phyloP scores from a whole-genome alignment of 78 protist genomes.

The Polysphondylium violaceum region DNA sequence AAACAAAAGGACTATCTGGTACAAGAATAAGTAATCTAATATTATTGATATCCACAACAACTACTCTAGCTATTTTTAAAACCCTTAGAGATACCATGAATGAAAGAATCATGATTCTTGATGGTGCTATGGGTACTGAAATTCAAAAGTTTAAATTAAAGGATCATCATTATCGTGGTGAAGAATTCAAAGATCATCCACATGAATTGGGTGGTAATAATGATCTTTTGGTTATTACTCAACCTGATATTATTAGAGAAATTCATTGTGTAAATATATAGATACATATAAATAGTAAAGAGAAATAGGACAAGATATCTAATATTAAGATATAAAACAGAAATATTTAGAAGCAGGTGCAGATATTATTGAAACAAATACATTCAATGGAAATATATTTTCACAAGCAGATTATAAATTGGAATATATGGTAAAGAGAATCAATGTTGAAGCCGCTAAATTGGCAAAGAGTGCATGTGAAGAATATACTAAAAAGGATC shows the following conservation, averaged over 20 bases:
- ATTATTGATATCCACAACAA: no score
- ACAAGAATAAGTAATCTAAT: no score
- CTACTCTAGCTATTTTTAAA: constrained; percentile 17
- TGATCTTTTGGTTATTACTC: constrained; percentile 96
- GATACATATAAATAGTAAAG: not conserved
- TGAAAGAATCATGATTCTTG: constrained; percentile 93
- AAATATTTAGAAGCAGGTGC: constrained; percentile 98
- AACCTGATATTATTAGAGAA: constrained; percentile 92
- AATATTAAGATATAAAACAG: not conserved
- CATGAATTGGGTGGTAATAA: constrained; percentile 97
- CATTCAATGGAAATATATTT: constrained; percentile 93
- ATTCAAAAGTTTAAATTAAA: constrained; percentile 91
- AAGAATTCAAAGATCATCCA: constrained; percentile 90
- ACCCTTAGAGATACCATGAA: constrained; percentile 29
- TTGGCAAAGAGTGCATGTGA: constrained; percentile 75
- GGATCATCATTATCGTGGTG: constrained; percentile 96
- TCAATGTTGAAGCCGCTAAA: constrained; percentile 88
- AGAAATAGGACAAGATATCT: not conserved
- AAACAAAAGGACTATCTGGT: no score
- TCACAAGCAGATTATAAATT: constrained; percentile 97
- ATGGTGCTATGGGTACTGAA: constrained; percentile 99
- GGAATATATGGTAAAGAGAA: constrained; percentile 83
- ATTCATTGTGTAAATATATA: constrained; percentile 87
- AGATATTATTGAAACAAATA: constrained; percentile 98
- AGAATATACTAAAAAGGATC: constrained; percentile 70